A percentile compares a stretch with the other conserved stretches of the same genome.
Conservation (phyloP, 805 yeast genomes). For the Candida morakotiae region DNA sequence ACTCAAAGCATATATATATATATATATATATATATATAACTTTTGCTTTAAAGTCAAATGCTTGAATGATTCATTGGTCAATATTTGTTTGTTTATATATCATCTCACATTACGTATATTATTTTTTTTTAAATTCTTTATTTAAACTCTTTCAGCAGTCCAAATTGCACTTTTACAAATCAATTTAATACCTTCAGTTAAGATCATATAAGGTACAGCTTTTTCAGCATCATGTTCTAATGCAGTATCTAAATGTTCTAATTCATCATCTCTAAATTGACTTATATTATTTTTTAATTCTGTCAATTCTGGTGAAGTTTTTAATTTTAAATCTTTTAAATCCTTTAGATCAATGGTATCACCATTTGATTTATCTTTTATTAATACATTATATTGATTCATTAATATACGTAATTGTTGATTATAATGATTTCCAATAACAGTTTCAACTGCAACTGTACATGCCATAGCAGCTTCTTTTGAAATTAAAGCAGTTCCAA, state of each 20-base stretch:
- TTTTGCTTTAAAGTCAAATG: no score
- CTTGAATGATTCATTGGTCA: no score
- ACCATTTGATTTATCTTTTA: constrained; percentile 33
- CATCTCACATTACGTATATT: no score
- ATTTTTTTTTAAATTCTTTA: no score
- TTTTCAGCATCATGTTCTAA: constrained; percentile 85
- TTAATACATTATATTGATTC: constrained; percentile 55
- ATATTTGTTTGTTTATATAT: no score
- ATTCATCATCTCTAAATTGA: constrained; percentile 86
- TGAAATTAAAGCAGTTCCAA: constrained; percentile 78
- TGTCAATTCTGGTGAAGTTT: constrained; percentile 51
- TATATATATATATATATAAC: no score
- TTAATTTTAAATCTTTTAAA: constrained; percentile 14
- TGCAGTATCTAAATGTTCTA: constrained; percentile 94
- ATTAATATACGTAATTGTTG: constrained; percentile 76
- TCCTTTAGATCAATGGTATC: constrained; percentile 13
- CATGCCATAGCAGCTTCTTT: constrained; percentile 99
- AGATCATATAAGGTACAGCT: constrained; percentile 86
- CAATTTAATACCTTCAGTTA: constrained; percentile 82
- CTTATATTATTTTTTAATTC: constrained; percentile 60
- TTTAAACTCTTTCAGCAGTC: constrained; percentile 84
- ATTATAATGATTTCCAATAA: constrained; percentile 94
- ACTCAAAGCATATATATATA: no score
- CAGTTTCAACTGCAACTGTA: constrained; percentile 98
- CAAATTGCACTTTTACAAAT: constrained; percentile 87